Evolutionary conservation across 148 eudicot species (phyloP).

Genomic region (Rhododendron ovatum): DNA sequence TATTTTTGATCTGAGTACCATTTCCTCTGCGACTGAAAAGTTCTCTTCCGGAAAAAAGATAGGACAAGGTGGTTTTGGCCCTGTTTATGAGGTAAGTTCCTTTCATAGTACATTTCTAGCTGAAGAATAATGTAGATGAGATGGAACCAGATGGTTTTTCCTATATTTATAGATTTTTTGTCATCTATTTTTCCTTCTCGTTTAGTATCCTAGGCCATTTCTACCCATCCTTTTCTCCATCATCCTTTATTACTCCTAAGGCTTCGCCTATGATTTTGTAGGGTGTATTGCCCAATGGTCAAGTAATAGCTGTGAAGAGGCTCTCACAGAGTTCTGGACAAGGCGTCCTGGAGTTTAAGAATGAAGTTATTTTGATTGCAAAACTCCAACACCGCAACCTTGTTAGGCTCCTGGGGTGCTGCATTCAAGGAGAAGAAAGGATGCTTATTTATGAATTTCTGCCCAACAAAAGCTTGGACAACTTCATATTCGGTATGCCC

Average conservation of each 20-base stretch:
- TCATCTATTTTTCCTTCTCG: neutral
- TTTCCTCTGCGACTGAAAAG: constrained; percentile 23
- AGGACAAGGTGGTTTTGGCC: constrained; percentile 45
- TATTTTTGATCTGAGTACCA: constrained; percentile 12
- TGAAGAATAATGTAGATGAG: neutral
- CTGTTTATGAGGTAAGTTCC: constrained; percentile 36
- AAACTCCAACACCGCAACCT: constrained; percentile 54
- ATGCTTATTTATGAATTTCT: constrained; percentile 46
- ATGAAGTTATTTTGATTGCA: constrained; percentile 39
- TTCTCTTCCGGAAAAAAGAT: constrained; percentile 29
- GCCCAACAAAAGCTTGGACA: constrained; percentile 44
- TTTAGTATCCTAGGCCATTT: neutral
- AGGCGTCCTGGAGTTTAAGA: constrained; percentile 45
- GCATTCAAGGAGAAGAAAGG: constrained; percentile 37
- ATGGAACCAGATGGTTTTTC: neutral
- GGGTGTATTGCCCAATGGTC: constrained; percentile 37
- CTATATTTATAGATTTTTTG: neutral
- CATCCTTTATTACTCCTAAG: neutral
- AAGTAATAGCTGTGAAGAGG: constrained; percentile 49
- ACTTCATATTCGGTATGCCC: constrained; percentile 30
- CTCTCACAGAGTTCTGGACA: constrained; percentile 39
- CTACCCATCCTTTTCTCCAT: neutral
- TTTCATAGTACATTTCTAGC: neutral
- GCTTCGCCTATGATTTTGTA: neutral
- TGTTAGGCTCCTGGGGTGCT: constrained; percentile 43